Percentiles rank a stretch among this genome's conserved stretches.
phyloP scores from a whole-genome alignment of 1,284 basidiomycete species.

The Naganishia sp. region DNA sequence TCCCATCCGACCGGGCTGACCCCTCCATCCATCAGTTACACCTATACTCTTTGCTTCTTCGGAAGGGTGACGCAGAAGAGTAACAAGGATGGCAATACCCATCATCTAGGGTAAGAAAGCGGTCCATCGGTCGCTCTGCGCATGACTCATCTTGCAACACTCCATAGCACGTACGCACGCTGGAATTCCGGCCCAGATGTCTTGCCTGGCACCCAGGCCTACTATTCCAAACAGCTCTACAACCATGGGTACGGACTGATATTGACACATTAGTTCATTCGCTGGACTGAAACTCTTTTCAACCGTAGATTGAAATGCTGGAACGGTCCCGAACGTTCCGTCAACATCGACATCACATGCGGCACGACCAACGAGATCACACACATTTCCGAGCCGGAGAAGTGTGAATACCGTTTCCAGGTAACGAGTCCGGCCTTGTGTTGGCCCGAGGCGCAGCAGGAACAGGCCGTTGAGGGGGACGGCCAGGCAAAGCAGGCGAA shows the following conservation, averaged over 20 bases:
- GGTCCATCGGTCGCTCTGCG: neutral
- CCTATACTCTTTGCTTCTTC: constrained; percentile 95
- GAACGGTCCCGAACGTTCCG: constrained; percentile 81
- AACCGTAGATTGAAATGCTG: constrained; percentile 71
- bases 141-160: neutral
- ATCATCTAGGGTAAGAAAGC: constrained; percentile 76
- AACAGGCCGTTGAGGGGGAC: constrained; percentile 11
- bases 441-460: constrained; percentile 56
- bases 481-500: constrained; percentile 6
- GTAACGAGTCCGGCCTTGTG: constrained; percentile 89
- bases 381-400: constrained; percentile 85
- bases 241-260: constrained; percentile 61
- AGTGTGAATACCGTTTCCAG: constrained; percentile 92
- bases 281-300: neutral
- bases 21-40: constrained; percentile 64
- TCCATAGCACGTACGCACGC: constrained; percentile 66
- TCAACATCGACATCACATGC: constrained; percentile 65
- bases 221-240: constrained; percentile 80
- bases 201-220: constrained; percentile 65
- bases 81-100: constrained; percentile 73
- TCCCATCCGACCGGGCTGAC: neutral
- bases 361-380: constrained; percentile 82
- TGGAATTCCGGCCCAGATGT: constrained; percentile 69
- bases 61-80: constrained; percentile 84
- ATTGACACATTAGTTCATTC: neutral